Conservation (phyloP, 1,284 basidiomycete genomes). For the Cryptococcus sp. region DNA sequence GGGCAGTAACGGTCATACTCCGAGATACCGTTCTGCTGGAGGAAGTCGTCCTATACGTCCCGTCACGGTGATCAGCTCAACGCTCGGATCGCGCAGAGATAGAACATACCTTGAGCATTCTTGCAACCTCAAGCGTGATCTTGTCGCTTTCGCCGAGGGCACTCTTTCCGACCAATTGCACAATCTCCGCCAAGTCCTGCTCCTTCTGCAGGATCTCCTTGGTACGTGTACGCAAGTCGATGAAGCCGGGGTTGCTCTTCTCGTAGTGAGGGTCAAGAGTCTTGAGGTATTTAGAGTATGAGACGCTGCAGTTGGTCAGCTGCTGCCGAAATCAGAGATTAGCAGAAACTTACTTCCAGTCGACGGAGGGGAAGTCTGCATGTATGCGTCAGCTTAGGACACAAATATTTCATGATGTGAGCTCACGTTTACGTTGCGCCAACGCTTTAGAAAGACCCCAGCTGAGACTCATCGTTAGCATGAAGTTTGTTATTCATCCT, state of each 20-base stretch:
- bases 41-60: conserved; percentile 94
- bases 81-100: conserved; percentile 46
- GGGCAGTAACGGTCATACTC: conserved; percentile 97
- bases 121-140: conserved; percentile 95
- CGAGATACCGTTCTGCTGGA: conserved; percentile 99
- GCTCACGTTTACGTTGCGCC: conserved; percentile 72
- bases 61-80: conserved; percentile 31
- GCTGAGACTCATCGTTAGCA: conserved; percentile 8
- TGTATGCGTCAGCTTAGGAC: conserved; percentile 10
- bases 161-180: conserved; percentile 97
- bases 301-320: conserved; percentile 57
- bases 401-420: background rate
- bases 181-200: conserved; percentile 97
- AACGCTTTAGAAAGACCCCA: conserved; percentile 59
- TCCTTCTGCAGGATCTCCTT: conserved; percentile 99
- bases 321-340: background rate
- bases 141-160: conserved; percentile 97
- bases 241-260: conserved; percentile 84
- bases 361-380: conserved; percentile 89
- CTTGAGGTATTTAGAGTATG: conserved; percentile 98
- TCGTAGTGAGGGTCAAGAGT: conserved; percentile 95
- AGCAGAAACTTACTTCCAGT: conserved; percentile 70
- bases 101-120: conserved; percentile 71
- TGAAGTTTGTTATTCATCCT: too few species aligned
- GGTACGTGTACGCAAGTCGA: conserved; percentile 84